Evolutionary conservation across 2,329 filamentous ascomycete species (phyloP).

Genomic region (Scytalidium lignicola): DNA sequence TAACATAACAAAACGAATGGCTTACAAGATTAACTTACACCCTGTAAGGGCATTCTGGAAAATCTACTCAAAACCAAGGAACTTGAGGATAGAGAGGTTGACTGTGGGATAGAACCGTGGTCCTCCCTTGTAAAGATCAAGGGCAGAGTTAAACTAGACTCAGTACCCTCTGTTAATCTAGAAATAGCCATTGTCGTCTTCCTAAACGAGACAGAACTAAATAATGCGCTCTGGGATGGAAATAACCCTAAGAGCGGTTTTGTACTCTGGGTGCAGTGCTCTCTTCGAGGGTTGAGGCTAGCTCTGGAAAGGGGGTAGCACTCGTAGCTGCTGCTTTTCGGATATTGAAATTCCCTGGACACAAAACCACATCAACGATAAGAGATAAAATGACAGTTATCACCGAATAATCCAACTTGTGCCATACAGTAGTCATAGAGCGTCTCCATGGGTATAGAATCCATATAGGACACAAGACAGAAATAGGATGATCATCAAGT

Average conservation of each 20-base stretch:
- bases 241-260: conserved; percentile 79
- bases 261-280: conserved; percentile 92
- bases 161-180: conserved; percentile 94
- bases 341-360: too few species aligned
- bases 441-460: too few species aligned
- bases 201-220: conserved; percentile 97
- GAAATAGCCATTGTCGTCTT: conserved; percentile 82
- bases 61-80: conserved; percentile 98
- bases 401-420: too few species aligned
- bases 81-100: conserved; percentile 81
- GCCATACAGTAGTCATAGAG: too few species aligned
- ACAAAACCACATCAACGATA: too few species aligned
- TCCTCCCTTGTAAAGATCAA: conserved; percentile 97
- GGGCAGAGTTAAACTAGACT: conserved; percentile 96
- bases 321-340: too few species aligned
- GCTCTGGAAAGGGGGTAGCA: conserved; percentile 57
- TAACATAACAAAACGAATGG: too few species aligned
- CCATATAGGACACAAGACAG: too few species aligned
- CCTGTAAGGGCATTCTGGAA: conserved; percentile 99
- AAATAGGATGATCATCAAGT: too few species aligned
- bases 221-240: conserved; percentile 92
- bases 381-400: too few species aligned
- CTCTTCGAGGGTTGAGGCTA: conserved; percentile 87
- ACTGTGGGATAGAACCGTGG: conserved; percentile 90
- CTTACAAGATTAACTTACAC: too few species aligned